Evolutionary conservation across 1,284 basidiomycete species (phyloP).

Genomic region (Chondrostereum purpureum): DNA sequence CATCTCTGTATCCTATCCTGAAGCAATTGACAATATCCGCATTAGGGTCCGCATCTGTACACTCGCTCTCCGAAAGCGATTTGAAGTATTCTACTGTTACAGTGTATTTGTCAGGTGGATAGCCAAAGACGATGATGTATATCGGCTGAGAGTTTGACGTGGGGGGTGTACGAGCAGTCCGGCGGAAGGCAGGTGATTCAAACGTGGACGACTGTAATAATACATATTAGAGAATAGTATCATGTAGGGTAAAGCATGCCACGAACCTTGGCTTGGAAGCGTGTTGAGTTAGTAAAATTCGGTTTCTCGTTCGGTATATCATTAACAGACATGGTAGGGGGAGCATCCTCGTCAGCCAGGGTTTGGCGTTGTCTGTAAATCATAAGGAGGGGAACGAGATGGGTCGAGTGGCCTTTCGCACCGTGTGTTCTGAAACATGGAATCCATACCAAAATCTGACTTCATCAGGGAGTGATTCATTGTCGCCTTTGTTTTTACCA

Average conservation of each 20-base stretch:
- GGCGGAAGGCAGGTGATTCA: slow-evolving; percentile 16
- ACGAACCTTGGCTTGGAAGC: slow-evolving; percentile 41
- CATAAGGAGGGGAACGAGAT: slow-evolving; percentile 2
- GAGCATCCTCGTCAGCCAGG: slow-evolving; percentile 65
- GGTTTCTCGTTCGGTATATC: slow-evolving; percentile 60
- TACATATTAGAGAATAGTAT: background rate
- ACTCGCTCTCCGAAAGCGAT: slow-evolving; percentile 44
- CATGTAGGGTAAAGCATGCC: slow-evolving; percentile 3
- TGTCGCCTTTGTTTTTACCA: slow-evolving; percentile 71
- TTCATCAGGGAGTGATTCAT: slow-evolving; percentile 62
- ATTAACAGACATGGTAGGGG: slow-evolving; percentile 61
- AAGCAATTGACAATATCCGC: slow-evolving; percentile 65
- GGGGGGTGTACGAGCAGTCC: slow-evolving; percentile 21
- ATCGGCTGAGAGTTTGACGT: slow-evolving; percentile 28
- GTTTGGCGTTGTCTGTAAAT: slow-evolving; percentile 46
- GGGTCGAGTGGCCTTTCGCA: slow-evolving; percentile 20
- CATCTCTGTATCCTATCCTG: slow-evolving; percentile 60
- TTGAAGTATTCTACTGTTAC: slow-evolving; percentile 66
- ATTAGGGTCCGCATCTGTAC: slow-evolving; percentile 60
- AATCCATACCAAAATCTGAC: slow-evolving; percentile 69
- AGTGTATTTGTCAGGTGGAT: slow-evolving; percentile 66
- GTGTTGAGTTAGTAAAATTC: slow-evolving; percentile 31
- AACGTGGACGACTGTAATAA: slow-evolving; percentile 1
- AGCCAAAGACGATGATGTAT: slow-evolving; percentile 70
- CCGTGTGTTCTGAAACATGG: slow-evolving; percentile 72